Percentiles rank a stretch among this genome's conserved stretches.
Conservation (phyloP, 306 rosid species). For the Cicer pinnatifidum region DNA sequence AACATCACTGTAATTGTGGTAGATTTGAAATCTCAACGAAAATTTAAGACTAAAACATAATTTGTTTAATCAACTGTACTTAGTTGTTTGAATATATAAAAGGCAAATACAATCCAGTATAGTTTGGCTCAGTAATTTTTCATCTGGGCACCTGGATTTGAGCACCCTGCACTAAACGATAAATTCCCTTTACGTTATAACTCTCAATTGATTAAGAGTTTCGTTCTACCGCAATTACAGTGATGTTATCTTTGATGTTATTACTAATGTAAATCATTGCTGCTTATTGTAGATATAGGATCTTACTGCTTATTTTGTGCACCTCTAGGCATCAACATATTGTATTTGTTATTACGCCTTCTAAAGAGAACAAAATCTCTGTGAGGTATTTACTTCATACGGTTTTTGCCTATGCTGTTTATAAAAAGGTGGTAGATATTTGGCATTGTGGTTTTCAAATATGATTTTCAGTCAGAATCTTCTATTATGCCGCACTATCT, state of each 20-base stretch:
- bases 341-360: conserved; percentile 67
- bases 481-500: not conserved
- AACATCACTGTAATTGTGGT: conserved; percentile 86
- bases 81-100: conserved; percentile 31
- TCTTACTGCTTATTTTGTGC: no score
- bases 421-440: conserved; percentile 45
- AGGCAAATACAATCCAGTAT: conserved; percentile 44
- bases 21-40: conserved; percentile 87
- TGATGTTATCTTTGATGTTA: no score
- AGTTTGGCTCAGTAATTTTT: conserved; percentile 72
- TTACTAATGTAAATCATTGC: conserved; percentile 58
- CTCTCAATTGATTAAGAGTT: conserved; percentile 48
- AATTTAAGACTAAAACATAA: conserved; percentile 78
- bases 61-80: conserved; percentile 7
- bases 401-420: conserved; percentile 51
- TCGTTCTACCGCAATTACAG: conserved; percentile 9
- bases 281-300: conserved; percentile 47
- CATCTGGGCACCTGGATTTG: conserved; percentile 54
- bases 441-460: conserved; percentile 43
- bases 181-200: conserved; percentile 52
- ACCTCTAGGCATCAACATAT: conserved; percentile 22
- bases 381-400: conserved; percentile 61
- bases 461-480: conserved; percentile 9
- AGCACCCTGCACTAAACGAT: conserved; percentile 45
- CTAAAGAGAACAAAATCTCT: conserved; percentile 59